Conservation (phyloP, 202 grass and related monocot genomes). For the Panicum hallii region DNA sequence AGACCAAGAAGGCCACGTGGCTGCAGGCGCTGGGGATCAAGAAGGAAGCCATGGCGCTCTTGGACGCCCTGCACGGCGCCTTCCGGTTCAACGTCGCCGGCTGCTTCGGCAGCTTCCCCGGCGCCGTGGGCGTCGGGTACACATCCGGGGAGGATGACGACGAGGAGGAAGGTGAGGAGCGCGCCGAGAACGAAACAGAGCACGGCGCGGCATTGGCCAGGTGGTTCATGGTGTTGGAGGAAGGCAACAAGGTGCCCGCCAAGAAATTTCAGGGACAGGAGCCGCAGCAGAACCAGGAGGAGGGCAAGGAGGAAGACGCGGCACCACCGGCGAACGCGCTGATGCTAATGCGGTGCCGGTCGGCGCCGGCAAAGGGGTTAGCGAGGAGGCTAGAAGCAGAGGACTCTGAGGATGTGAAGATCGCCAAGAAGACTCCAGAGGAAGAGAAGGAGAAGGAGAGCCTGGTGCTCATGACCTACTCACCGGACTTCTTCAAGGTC, state of each 20-base stretch:
- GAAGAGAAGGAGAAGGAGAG: conserved; percentile 52
- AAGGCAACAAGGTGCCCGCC: conserved; percentile 44
- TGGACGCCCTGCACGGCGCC: conserved; percentile 66
- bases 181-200: conserved; percentile 45
- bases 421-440: conserved; percentile 37
- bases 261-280: conserved; percentile 41
- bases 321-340: conserved; percentile 77
- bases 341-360: conserved; percentile 82
- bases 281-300: not conserved
- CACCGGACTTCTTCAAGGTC: conserved; percentile 87
- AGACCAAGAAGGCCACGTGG: conserved; percentile 69
- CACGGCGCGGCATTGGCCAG: conserved; percentile 63
- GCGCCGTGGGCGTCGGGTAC: conserved; percentile 63
- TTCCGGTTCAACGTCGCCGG: conserved; percentile 75
- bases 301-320: conserved; percentile 38
- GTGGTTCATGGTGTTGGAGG: conserved; percentile 90
- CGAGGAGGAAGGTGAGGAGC: conserved; percentile 48
- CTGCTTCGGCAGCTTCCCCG: conserved; percentile 71
- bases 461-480: conserved; percentile 78
- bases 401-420: conserved; percentile 42
- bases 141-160: conserved; percentile 74
- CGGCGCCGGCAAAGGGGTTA: conserved; percentile 69
- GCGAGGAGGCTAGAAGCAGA: conserved; percentile 54
- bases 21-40: conserved; percentile 74
- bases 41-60: conserved; percentile 68